Evolutionary conservation across 2,329 filamentous ascomycete genomes (phyloP), one percentile per base, ranked within the genome.

Genomic region (Cordyceps cicadae): DNA sequence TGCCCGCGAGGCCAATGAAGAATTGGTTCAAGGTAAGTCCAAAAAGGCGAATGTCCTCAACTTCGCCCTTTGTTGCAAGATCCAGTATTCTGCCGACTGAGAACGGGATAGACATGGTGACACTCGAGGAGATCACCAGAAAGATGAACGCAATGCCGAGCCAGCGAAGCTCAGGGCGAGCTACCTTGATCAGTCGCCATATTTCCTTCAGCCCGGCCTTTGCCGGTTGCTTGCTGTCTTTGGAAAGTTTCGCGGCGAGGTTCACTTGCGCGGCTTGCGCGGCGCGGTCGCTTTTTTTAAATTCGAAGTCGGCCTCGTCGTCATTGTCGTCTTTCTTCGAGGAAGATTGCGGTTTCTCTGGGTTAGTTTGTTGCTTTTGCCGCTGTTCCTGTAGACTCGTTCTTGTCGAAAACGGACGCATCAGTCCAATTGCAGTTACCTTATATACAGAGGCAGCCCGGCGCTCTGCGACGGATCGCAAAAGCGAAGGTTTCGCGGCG

Each of bases 81-180:
- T 99, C 94, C 72, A 99, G 79, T 64, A 99, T 96, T 71, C 92
- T 93, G 61, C 94, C 94, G 65, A 99, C 96, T 0, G 92, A 96
- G 71, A 97, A 96, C 1, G 94, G 94, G 62, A 99, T 90, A 2
- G 91, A 92, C 89, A 99, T 96, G 61, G 92, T 96, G 66, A 99
- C 92, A 56, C 86, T 83, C 4, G 93, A 97, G 17, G 93, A 97
- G 64, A 97, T 81, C 62, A 99, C 80, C 55, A 99, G 80, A 70
- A 96, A 89, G 60, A 88, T 72, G 71, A 97, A 93, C 3, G 95
- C 95, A 64, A 89, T 74, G 7, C 79, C 81, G 17, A 99, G 84
- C 74, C 89, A 88, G 70, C 81, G 87, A 34, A 89, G 76, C 76
- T 99, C 94, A 3, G 93, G 93, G 60, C 84, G 82, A 14, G 94